Evolutionary conservation across 2,329 filamentous ascomycete species (phyloP).

Genomic region (Thermomyces lanuginosus): DNA sequence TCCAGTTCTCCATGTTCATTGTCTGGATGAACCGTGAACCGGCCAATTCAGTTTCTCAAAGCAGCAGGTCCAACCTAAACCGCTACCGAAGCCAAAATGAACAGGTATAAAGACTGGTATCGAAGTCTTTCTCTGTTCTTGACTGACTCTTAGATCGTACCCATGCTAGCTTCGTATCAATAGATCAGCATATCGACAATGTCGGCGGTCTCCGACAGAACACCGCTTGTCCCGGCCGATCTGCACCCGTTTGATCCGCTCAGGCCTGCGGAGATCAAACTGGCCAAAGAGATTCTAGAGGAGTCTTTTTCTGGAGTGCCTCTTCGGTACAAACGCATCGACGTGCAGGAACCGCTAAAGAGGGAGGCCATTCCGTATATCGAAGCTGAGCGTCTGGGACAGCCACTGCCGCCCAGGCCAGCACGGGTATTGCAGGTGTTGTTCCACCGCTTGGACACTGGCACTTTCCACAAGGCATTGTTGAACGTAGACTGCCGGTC

Average conservation of each 20-base stretch:
- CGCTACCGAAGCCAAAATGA: too few species aligned
- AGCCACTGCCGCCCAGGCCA: slow-evolving; percentile 34
- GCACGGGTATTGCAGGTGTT: slow-evolving; percentile 38
- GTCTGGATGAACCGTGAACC: too few species aligned
- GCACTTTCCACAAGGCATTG: slow-evolving; percentile 26
- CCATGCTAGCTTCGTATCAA: too few species aligned
- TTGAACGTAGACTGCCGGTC: slow-evolving; percentile 26
- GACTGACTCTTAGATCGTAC: too few species aligned
- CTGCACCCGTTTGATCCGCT: slow-evolving; percentile 27
- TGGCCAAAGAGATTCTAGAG: slow-evolving; percentile 24
- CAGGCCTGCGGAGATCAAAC: slow-evolving; percentile 23
- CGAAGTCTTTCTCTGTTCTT: too few species aligned
- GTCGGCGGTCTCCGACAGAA: too few species aligned
- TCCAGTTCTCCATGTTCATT: too few species aligned
- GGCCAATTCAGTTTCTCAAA: too few species aligned
- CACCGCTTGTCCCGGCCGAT: slow-evolving; percentile 12
- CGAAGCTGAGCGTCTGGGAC: slow-evolving; percentile 43
- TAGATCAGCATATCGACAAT: too few species aligned
- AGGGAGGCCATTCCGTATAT: slow-evolving; percentile 42
- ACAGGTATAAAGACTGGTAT: too few species aligned
- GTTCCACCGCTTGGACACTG: slow-evolving; percentile 25
- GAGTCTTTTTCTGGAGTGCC: slow-evolving; percentile 19
- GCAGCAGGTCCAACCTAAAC: too few species aligned
- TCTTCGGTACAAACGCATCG: slow-evolving; percentile 47
- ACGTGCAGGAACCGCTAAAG: slow-evolving; percentile 49